phyloP scores from a whole-genome alignment of 805 yeast genomes.

The Saccharomyces paradoxus region DNA sequence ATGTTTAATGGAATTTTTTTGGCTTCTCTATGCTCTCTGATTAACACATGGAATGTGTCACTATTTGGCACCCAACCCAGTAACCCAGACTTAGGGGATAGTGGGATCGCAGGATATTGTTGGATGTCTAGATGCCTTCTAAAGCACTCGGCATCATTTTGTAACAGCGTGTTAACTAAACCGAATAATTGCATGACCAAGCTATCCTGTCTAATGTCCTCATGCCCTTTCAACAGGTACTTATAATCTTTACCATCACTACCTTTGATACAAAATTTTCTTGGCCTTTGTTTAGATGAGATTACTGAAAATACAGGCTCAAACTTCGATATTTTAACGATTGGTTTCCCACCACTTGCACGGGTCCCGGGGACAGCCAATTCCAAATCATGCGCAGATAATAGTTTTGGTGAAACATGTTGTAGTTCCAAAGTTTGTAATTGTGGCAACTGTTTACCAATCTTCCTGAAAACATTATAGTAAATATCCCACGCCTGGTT shows the following conservation, averaged over 20 bases:
- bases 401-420: slow-evolving; percentile 84
- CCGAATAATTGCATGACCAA: slow-evolving; percentile 97
- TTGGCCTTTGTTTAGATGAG: slow-evolving; percentile 92
- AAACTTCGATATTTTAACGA: slow-evolving; percentile 62
- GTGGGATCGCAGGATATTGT: slow-evolving; percentile 85
- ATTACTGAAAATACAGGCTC: slow-evolving; percentile 82
- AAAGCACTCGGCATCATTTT: slow-evolving; percentile 90
- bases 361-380: slow-evolving; percentile 94
- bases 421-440: slow-evolving; percentile 79
- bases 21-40: slow-evolving; percentile 86
- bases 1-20: slow-evolving; percentile 82
- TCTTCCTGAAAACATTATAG: slow-evolving; percentile 85
- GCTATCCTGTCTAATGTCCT: slow-evolving; percentile 94
- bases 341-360: slow-evolving; percentile 74
- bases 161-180: slow-evolving; percentile 79
- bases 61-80: slow-evolving; percentile 97
- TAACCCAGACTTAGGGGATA: slow-evolving; percentile 94
- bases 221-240: slow-evolving; percentile 86
- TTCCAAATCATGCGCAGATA: slow-evolving; percentile 69
- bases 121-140: slow-evolving; percentile 91
- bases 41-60: slow-evolving; percentile 90
- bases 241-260: slow-evolving; percentile 88
- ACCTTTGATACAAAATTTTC: slow-evolving; percentile 71
- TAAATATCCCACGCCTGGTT: slow-evolving; percentile 98
- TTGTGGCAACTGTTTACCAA: slow-evolving; percentile 82